phyloP scores from a whole-genome alignment of 495 filamentous ascomycete species.

The Chlorociboria aeruginascens region DNA sequence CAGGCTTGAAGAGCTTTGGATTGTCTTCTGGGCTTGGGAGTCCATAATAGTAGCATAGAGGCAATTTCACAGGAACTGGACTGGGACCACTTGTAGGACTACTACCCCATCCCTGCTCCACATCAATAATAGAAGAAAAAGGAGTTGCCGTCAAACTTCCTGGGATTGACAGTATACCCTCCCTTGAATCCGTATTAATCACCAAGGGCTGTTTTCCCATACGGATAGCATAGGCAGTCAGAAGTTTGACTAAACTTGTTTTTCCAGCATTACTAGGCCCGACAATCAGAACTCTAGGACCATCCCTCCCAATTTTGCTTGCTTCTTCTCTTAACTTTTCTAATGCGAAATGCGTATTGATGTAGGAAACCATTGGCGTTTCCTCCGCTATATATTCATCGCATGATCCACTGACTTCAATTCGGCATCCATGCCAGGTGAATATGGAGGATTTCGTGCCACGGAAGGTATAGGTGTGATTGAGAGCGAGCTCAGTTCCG shows the following conservation, averaged over 20 bases:
- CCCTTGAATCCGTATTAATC: conserved; percentile 74
- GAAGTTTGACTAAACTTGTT: conserved; percentile 67
- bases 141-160: conserved; percentile 75
- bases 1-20: conserved; percentile 53
- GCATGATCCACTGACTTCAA: conserved; percentile 55
- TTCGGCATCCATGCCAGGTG: conserved; percentile 77
- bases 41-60: conserved; percentile 85
- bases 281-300: conserved; percentile 79
- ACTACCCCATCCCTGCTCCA: conserved; percentile 83
- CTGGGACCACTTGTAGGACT: conserved; percentile 86
- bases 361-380: conserved; percentile 69
- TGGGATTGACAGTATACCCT: conserved; percentile 76
- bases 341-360: conserved; percentile 66
- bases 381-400: conserved; percentile 67
- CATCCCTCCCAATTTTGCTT: conserved; percentile 17
- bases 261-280: conserved; percentile 77
- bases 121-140: conserved; percentile 75
- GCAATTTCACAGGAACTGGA: conserved; percentile 77
- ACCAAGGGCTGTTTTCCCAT: conserved; percentile 67
- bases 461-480: conserved; percentile 68
- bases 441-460: conserved; percentile 79
- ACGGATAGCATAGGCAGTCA: conserved; percentile 72
- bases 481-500: conserved; percentile 82
- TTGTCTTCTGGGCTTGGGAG: conserved; percentile 65
- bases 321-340: conserved; percentile 33